Evolutionary conservation across 257 asterid species (phyloP).

Genomic region (Craterostigma plantagineum): DNA sequence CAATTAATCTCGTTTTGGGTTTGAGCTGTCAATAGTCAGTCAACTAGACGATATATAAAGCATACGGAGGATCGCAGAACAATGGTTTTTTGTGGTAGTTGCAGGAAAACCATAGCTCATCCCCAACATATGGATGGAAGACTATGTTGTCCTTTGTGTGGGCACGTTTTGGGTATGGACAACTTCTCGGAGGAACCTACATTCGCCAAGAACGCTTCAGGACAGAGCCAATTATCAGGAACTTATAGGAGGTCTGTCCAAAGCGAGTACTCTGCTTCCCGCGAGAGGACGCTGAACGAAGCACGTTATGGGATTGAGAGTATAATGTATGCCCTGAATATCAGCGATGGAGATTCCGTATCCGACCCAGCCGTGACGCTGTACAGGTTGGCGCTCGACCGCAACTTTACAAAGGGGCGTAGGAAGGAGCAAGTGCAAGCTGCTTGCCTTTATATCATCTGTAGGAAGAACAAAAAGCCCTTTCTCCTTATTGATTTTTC

Average conservation of each 20-base stretch:
- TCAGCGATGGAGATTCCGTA: slow-evolving; percentile 54
- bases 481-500: slow-evolving; percentile 80
- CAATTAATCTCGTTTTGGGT: too few species aligned
- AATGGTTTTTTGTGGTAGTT: too few species aligned
- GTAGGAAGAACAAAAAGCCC: slow-evolving; percentile 63
- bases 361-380: slow-evolving; percentile 24
- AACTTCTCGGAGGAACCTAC: too few species aligned
- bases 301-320: slow-evolving; percentile 28
- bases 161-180: too few species aligned
- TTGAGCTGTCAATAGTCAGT: too few species aligned
- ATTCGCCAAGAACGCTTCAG: too few species aligned
- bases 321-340: slow-evolving; percentile 24
- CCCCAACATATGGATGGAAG: too few species aligned
- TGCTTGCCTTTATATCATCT: slow-evolving; percentile 67
- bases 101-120: too few species aligned
- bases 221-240: slow-evolving; percentile 51
- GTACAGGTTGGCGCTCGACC: slow-evolving; percentile 51
- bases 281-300: slow-evolving; percentile 30
- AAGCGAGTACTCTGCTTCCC: slow-evolving; percentile 29
- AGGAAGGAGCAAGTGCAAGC: slow-evolving; percentile 74
- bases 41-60: too few species aligned
- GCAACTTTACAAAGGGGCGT: slow-evolving; percentile 73
- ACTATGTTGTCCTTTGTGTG: too few species aligned
- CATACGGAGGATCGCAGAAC: too few species aligned
- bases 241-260: slow-evolving; percentile 27